These are phyloP conservation scores for Huntiella savannae DNA, from an alignment of 2,329 filamentous ascomycete genomes.

Conservation along the genomic window DNA sequence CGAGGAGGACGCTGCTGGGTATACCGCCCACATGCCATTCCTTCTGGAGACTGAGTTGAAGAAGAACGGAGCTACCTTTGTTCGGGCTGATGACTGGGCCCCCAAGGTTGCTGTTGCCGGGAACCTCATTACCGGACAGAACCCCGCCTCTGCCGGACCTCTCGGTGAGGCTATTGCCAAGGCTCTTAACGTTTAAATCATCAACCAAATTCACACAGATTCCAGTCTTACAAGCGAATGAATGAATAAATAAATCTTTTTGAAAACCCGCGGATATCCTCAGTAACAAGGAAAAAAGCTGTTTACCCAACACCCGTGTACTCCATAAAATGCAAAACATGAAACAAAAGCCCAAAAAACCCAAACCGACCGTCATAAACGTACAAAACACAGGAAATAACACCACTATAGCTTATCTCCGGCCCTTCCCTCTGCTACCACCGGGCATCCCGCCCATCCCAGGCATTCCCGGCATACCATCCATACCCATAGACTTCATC, in stretches of 20 bases:
- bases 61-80: conserved; percentile 33
- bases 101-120: conserved; percentile 32
- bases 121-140: conserved; percentile 37
- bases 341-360: conserved; percentile 4
- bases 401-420: neutral
- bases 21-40: conserved; percentile 36
- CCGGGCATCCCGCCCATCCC: conserved; percentile 18
- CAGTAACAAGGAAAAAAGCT: neutral
- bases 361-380: conserved; percentile 3
- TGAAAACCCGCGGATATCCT: neutral
- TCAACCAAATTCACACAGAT: too few relatives aligned
- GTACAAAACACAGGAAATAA: neutral
- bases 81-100: conserved; percentile 31
- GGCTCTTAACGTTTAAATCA: conserved; percentile 18
- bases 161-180: conserved; percentile 33
- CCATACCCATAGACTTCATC: conserved; percentile 54
- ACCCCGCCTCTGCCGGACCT: conserved; percentile 31
- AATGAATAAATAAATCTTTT: neutral
- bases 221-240: neutral
- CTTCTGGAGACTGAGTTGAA: conserved; percentile 35
- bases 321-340: conserved; percentile 3
- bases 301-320: neutral
- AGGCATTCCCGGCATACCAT: conserved; percentile 19
- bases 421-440: conserved; percentile 12
- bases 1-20: conserved; percentile 28